Base-by-base conservation (phyloP, 371 early-diverging fungal species). In the Lichtheimia hyalospora region DNA sequence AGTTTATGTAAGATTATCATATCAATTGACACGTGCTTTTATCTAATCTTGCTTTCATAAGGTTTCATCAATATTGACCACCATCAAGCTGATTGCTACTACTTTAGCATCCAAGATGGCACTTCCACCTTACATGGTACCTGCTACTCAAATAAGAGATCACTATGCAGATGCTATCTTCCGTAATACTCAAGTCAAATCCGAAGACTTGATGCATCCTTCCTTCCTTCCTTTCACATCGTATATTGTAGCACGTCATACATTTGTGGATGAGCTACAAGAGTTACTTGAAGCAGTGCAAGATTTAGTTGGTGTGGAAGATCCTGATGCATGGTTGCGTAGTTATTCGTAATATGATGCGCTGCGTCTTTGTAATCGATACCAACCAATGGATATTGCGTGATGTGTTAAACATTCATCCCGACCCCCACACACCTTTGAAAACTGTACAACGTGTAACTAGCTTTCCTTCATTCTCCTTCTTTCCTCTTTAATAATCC, bases 1-100 rank as follows among this genome's bases (percentile, higher is more conserved):
- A 53, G 73, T 73, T 53, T 78, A 78, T 60, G 79, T 74, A 75
- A 70, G 64, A 15, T 15, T 6, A 20, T 13, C 16, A n/a, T 3
- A 39, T 8, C 20, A 5, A 25, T 34, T 41, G 27, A 40, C 5
- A 34, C 34, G 34, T 34, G 34, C 34, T 34, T 34, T 34, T 8
- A 34, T 34, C 20, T 41, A 14, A 27, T 24, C 42, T 39, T 18
- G 2, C 46, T 34, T 13, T 2, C 43, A 21, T 41, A 62, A 78
- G 79, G 58, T 74, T 13, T 65, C 75, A 25, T 62, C 73, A 3
- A 67, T 78, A 25, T 60, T 78, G 48, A 71, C 79, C 15, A 71
- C 60, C 3, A 44, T 75, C 13, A 78, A 75, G 49, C 59, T 78
- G 14, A 46, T 72, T 15, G 70, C 79, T 3, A 60, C 71, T 2